Evolutionary conservation across 176 grass and related monocot genomes (phyloP), one percentile per base, ranked within the genome.

Genomic region (Triticum dicoccoides): DNA sequence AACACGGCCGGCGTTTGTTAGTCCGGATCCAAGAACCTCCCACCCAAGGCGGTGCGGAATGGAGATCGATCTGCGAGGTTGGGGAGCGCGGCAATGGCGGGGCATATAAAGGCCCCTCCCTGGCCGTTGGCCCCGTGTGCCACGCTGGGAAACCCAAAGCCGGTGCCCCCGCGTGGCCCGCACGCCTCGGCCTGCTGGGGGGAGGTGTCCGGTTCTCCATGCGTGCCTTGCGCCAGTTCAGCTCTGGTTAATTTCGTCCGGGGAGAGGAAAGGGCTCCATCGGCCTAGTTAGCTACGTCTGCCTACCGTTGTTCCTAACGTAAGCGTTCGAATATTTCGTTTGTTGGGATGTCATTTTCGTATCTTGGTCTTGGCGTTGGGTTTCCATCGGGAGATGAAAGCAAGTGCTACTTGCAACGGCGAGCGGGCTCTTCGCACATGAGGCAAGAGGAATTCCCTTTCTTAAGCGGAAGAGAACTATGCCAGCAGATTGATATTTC

Each of bases 211-310:
- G 41, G 5, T 84, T 85, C 83, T 77, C 61, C 63, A 20, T 70
- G 85, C 82, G 81, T 87, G 85, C 11, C 76, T 80, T 74, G 89
- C 61, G 85, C 89, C 85, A 91, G 89, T 88, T 81, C 25, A 88
- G 11, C 61, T 34, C 79, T 76, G 89, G 73, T 81, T 88, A 87
- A 88, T 85, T 87, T 76, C 76, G 81, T 84, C 85, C 41, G n/a
- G 45, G 23, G 42, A 75, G 23, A 5, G 38, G 24, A 37, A 80
- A 81, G 80, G 35, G 83, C 88, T 74, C 42, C 12, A 75, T 18
- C 85, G 84, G 80, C 80, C 29, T 24, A 62, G 8, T 9, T 62
- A 62, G 8, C 21, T 72, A 13, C 69, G 3, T 6, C 21, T 73
- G 18, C 21, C 21, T 72, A 37, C 35, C 20, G 69, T 41, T 70